phyloP scores from a whole-genome alignment of 2,329 filamentous ascomycete genomes.

The Cladosporium phlei region DNA sequence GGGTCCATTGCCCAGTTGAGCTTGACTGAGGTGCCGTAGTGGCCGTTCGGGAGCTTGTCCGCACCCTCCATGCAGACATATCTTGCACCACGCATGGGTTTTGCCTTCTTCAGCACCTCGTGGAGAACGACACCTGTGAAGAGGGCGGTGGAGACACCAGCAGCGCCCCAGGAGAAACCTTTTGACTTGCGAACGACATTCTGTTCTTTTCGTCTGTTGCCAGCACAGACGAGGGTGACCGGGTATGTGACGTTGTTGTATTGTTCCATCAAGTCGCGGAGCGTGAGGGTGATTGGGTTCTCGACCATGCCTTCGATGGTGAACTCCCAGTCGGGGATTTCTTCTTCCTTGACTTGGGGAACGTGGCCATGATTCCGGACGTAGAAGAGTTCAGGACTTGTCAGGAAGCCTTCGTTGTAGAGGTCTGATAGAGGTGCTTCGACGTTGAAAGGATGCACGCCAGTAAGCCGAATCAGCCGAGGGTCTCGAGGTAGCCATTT shows the following conservation, averaged over 20 bases:
- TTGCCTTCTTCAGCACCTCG: constrained; percentile 65
- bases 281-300: constrained; percentile 64
- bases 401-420: constrained; percentile 78
- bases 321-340: constrained; percentile 75
- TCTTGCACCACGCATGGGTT: constrained; percentile 63
- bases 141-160: constrained; percentile 78
- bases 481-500: constrained; percentile 73
- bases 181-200: constrained; percentile 87
- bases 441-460: constrained; percentile 85
- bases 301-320: constrained; percentile 81
- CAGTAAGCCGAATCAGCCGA: constrained; percentile 78
- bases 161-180: constrained; percentile 90
- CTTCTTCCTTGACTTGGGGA: constrained; percentile 66
- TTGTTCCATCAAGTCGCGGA: constrained; percentile 66
- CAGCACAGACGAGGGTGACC: constrained; percentile 84
- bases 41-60: constrained; percentile 78
- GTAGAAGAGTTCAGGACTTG: constrained; percentile 82
- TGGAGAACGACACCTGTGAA: constrained; percentile 78
- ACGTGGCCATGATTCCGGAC: constrained; percentile 87
- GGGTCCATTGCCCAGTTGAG: constrained; percentile 83
- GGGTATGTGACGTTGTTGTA: constrained; percentile 82
- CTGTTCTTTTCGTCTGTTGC: constrained; percentile 88
- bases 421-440: constrained; percentile 76
- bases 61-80: constrained; percentile 91
- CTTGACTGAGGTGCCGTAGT: constrained; percentile 83